Evolutionary conservation across 352 stramenopile species (phyloP).

Genomic region (Phytophthora ramorum): DNA sequence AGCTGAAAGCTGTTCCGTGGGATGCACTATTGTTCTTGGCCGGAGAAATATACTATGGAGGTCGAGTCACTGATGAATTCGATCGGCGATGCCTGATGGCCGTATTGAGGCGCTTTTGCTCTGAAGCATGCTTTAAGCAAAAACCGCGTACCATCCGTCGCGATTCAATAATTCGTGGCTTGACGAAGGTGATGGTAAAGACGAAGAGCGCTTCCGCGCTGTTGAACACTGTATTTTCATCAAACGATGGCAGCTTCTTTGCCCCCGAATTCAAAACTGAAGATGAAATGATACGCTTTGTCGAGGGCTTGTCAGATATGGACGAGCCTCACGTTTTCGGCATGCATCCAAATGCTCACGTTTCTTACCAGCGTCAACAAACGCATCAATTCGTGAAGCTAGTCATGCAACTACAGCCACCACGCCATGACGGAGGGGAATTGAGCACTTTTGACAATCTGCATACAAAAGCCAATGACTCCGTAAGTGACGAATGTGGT

Average conservation of each 20-base stretch:
- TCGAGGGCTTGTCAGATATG: conserved; percentile 55
- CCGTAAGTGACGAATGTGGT: background rate
- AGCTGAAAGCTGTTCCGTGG: conserved; percentile 54
- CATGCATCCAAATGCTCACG: conserved; percentile 83
- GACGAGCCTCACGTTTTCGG: conserved; percentile 80
- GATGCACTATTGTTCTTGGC: conserved; percentile 82
- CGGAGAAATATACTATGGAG: conserved; percentile 85
- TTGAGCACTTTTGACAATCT: background rate
- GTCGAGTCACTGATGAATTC: conserved; percentile 84
- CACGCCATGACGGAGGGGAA: conserved; percentile 1
- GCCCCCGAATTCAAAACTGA: conserved; percentile 48
- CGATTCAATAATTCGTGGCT: conserved; percentile 1
- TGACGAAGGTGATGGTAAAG: background rate
- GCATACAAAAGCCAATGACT: background rate
- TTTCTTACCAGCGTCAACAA: conserved; percentile 72
- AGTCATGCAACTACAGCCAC: conserved; percentile 51
- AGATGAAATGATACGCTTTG: conserved; percentile 52
- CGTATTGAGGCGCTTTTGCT: conserved; percentile 75
- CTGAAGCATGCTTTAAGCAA: conserved; percentile 16
- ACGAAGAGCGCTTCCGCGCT: conserved; percentile 12
- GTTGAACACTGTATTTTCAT: conserved; percentile 14
- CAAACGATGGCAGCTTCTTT: conserved; percentile 47
- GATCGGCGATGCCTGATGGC: conserved; percentile 75
- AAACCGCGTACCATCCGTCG: background rate
- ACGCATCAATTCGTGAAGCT: conserved; percentile 43